Conservation (phyloP, 768 basidiomycete species). For the Mycena pura region DNA sequence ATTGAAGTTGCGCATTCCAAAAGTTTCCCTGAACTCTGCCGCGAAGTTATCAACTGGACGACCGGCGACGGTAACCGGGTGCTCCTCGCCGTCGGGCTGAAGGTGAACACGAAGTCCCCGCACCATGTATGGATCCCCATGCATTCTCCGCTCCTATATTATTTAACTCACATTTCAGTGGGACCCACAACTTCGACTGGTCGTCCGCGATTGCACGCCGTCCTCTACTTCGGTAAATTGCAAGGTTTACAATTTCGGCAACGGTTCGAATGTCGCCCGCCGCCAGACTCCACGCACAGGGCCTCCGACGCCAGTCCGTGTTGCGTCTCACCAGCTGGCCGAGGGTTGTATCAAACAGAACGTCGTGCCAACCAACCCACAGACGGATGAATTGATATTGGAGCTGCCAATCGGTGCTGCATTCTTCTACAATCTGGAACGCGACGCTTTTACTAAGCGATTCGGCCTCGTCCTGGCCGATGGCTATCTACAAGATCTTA, state of each 20-base stretch:
- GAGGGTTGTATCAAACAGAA: background rate
- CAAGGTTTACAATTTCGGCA: background rate
- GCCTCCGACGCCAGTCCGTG: background rate
- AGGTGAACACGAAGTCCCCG: background rate
- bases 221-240: background rate
- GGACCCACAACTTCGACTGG: background rate
- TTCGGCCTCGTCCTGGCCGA: too few species aligned
- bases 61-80: background rate
- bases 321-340: background rate
- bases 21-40: background rate
- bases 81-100: background rate
- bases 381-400: background rate
- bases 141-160: background rate
- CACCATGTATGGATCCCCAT: background rate
- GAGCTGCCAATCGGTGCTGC: background rate
- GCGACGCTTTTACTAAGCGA: background rate
- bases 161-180: background rate
- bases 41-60: background rate
- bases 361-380: background rate
- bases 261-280: background rate
- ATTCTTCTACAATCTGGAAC: background rate
- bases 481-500: too few species aligned
- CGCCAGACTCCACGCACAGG: background rate
- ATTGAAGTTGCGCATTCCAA: background rate
- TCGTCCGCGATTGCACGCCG: background rate